phyloP scores from a whole-genome alignment of 768 basidiomycete genomes.

The Chalciporus chontae region DNA sequence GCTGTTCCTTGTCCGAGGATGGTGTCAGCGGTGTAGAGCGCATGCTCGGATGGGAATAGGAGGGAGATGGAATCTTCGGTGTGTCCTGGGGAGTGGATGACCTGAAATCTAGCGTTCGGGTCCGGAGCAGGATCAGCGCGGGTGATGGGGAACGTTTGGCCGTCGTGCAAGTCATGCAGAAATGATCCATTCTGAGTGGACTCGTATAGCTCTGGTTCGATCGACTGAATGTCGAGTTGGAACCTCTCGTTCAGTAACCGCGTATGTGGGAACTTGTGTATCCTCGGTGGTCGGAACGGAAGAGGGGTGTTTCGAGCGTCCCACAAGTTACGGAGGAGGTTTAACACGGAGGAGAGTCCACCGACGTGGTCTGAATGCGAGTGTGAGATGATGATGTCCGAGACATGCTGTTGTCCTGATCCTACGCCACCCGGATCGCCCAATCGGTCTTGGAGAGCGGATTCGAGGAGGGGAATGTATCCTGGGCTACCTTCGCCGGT shows the following conservation, averaged over 20 bases:
- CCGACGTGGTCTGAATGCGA: slow-evolving; percentile 85
- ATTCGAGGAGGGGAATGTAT: slow-evolving; percentile 65
- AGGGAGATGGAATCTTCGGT: slow-evolving; percentile 83
- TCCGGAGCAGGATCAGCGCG: background rate
- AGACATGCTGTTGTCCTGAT: slow-evolving; percentile 43
- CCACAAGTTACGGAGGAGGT: slow-evolving; percentile 65
- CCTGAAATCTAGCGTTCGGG: slow-evolving; percentile 38
- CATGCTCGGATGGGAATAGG: slow-evolving; percentile 61
- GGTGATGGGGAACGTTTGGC: slow-evolving; percentile 46
- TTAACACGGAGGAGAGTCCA: slow-evolving; percentile 70
- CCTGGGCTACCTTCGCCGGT: slow-evolving; percentile 70
- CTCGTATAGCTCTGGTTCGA: slow-evolving; percentile 41
- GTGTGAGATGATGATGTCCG: slow-evolving; percentile 91
- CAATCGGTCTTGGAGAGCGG: slow-evolving; percentile 50
- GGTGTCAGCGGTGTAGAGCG: slow-evolving; percentile 87
- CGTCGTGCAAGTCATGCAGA: slow-evolving; percentile 59
- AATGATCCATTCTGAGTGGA: slow-evolving; percentile 39
- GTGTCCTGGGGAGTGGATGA: slow-evolving; percentile 88
- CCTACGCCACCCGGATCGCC: background rate
- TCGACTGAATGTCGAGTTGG: slow-evolving; percentile 38
- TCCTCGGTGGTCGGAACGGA: slow-evolving; percentile 60
- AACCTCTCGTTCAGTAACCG: slow-evolving; percentile 25
- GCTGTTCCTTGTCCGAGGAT: slow-evolving; percentile 89
- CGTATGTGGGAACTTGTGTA: slow-evolving; percentile 68
- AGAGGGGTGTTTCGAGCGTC: slow-evolving; percentile 39